Evolutionary conservation across 768 basidiomycete genomes (phyloP).

Genomic region (Xanthoconium purpureum): DNA sequence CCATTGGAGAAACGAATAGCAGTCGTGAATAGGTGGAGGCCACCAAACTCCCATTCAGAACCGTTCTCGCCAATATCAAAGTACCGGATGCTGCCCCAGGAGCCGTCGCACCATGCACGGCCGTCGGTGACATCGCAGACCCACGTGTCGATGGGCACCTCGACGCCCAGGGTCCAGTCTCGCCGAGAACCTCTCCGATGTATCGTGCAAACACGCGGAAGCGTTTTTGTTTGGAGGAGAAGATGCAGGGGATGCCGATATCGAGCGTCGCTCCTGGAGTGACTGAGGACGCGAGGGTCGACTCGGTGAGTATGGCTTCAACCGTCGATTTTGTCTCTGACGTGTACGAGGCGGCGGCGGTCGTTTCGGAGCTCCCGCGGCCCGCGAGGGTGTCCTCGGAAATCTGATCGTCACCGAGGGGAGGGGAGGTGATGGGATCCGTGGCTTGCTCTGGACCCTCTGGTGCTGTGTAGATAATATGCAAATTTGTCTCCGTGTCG

Average conservation of each 20-base stretch:
- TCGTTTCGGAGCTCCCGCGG: conserved; percentile 27
- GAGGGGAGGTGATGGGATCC: conserved; percentile 8
- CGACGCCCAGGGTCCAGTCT: conserved; percentile 83
- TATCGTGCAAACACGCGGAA: conserved; percentile 87
- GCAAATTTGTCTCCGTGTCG: conserved; percentile 30
- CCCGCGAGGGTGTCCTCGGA: conserved; percentile 22
- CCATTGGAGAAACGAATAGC: conserved; percentile 33
- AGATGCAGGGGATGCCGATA: conserved; percentile 88
- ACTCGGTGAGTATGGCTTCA: conserved; percentile 20
- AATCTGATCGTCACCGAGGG: conserved; percentile 11
- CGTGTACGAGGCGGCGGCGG: conserved; percentile 21
- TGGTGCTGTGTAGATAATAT: conserved; percentile 21
- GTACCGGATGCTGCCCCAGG: conserved; percentile 77
- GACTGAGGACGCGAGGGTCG: conserved; percentile 21
- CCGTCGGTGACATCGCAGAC: conserved; percentile 49
- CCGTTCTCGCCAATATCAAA: conserved; percentile 67
- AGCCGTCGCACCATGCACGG: conserved; percentile 86
- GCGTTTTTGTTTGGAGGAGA: conserved; percentile 75
- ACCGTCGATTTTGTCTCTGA: conserved; percentile 18
- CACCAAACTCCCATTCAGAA: conserved; percentile 63
- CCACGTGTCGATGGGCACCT: conserved; percentile 69
- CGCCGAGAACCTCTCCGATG: conserved; percentile 82
- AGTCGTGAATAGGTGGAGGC: too few relatives aligned
- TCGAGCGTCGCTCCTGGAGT: conserved; percentile 67
- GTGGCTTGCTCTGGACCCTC: conserved; percentile 9